phyloP scores from a whole-genome alignment of 495 filamentous ascomycete genomes.

The Entonaema liquescens region DNA sequence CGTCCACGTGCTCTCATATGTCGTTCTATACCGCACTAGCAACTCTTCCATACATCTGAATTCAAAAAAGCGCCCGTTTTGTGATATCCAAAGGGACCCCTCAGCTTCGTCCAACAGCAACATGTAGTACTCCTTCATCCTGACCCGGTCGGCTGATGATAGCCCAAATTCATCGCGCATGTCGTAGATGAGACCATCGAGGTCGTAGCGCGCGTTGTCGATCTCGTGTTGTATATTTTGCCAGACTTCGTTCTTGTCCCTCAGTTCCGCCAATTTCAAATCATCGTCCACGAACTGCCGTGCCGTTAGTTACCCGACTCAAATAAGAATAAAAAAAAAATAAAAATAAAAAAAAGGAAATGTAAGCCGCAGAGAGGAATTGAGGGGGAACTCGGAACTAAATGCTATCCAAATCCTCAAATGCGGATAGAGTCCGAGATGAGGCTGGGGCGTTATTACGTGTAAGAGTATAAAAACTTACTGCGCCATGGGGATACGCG shows the following conservation, averaged over 20 bases:
- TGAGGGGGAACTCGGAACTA: background rate
- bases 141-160: background rate
- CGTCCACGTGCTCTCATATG: background rate
- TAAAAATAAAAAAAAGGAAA: background rate
- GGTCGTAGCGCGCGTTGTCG: background rate
- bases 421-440: background rate
- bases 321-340: too few species aligned
- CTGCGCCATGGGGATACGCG: constrained; percentile 38
- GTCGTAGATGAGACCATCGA: background rate
- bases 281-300: constrained; percentile 31
- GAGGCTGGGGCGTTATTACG: constrained; percentile 21
- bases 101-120: constrained; percentile 9
- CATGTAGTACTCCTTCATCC: constrained; percentile 1
- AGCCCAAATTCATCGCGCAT: background rate
- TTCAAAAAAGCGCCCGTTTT: constrained; percentile 34
- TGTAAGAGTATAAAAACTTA: constrained; percentile 13
- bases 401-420: background rate
- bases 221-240: background rate
- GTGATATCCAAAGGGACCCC: constrained; percentile 10
- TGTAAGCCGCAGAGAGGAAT: background rate
- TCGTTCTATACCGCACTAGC: constrained; percentile 15
- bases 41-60: constrained; percentile 35
- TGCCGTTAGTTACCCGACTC: background rate
- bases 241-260: constrained; percentile 28
- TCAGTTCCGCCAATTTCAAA: constrained; percentile 24